Evolutionary conservation across 1,284 basidiomycete genomes (phyloP), one percentile per base, ranked within the genome.

Genomic region (Irpex sp.): DNA sequence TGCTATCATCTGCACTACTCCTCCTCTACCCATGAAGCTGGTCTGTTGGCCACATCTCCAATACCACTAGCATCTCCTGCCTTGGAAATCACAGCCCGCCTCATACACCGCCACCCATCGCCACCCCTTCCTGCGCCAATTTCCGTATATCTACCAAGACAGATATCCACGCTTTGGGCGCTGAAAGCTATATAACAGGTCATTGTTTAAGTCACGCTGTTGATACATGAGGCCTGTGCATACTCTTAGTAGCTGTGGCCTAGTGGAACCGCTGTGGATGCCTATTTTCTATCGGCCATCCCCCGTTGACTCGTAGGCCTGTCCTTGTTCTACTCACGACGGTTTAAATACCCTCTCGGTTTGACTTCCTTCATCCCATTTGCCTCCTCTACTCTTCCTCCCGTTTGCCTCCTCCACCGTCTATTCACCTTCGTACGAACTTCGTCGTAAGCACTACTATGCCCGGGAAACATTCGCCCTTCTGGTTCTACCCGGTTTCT

Each of bases 1-100:
- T 57, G 62, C 58, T 63, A 63, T 57, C 62, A 52, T 17, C 57
- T 52, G 36, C 61, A 51, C 61, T 61, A 44, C 49, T 40, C 61
- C 31, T 31, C 31, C 31, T 6, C 31, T 34, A 34, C 31, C 31
- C 5, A 34, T 34, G 31, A 34, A 34, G 6, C 31, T 31, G 31
- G 31, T 31, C 31, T 31, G 31, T 34, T 34, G 31, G 31, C 5
- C 31, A 34, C 6, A 31, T 31, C 6, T 34, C 31, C 31, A 6
- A 34, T 47, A 11, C 40, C 5, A 47, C 40, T 47, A 7, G 13
- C 40, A 47, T 3, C 11, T n/a, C 13, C 3, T 47, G 40, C 40
- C 4, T 6, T 15, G 40, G 9, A n/a, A 44, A 4, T n/a, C 40
- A 11, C 40, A 11, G 13, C 40, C 13, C 40, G 13, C 40, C 13